Evolutionary conservation across 495 filamentous ascomycete species (phyloP).

Genomic region (Aspergillus bertholletiae): DNA sequence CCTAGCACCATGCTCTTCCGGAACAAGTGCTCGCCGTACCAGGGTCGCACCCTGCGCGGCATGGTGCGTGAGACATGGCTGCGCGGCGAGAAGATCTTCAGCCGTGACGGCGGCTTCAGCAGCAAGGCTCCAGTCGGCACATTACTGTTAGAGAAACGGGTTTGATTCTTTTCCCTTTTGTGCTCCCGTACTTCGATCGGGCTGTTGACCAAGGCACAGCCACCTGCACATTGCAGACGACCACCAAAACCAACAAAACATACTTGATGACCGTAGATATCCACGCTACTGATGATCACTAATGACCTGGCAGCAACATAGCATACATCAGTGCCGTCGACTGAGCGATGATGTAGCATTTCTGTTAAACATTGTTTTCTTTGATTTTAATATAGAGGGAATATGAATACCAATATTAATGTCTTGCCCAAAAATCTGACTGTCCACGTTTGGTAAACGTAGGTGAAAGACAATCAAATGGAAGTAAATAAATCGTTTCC

Average conservation of each 20-base stretch:
- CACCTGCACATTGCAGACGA: not conserved
- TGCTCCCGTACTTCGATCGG: constrained; percentile 3
- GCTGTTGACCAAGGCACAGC: constrained; percentile 15
- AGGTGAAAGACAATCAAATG: not conserved
- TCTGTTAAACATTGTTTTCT: constrained; percentile 5
- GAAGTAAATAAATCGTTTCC: not conserved
- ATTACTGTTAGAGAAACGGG: constrained; percentile 59
- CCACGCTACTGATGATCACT: constrained; percentile 12
- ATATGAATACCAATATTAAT: not conserved
- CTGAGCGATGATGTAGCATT: constrained; percentile 12
- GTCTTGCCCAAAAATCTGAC: not conserved
- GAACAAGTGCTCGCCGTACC: constrained; percentile 92
- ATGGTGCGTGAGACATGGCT: constrained; percentile 90
- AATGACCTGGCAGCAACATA: constrained; percentile 14
- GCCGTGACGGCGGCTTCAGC: constrained; percentile 56
- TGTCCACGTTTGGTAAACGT: not conserved
- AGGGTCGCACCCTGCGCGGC: constrained; percentile 75
- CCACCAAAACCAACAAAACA: not conserved
- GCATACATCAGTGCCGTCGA: constrained; percentile 10
- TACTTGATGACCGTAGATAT: constrained; percentile 8
- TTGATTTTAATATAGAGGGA: constrained; percentile 2
- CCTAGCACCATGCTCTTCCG: constrained; percentile 78
- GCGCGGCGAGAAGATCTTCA: constrained; percentile 72
- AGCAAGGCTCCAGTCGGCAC: constrained; percentile 55
- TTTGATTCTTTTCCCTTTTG: constrained; percentile 23